These are phyloP conservation scores for Zanthoxylum bungeanum DNA, from an alignment of 345 rosid genomes.

Conservation along the genomic window DNA sequence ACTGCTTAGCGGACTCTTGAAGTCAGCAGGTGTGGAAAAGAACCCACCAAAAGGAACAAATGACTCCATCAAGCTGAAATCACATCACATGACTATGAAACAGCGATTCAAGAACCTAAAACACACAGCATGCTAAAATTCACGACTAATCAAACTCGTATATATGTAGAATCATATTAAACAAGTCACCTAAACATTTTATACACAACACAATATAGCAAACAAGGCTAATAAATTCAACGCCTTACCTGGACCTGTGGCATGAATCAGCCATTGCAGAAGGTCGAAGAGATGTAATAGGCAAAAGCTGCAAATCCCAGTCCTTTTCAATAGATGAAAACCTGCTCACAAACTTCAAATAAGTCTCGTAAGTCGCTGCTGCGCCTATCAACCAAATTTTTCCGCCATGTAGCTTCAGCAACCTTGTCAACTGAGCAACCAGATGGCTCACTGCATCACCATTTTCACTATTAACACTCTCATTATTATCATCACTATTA, in stretches of 20 bases:
- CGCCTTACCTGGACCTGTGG: conserved; percentile 66
- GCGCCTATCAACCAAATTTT: conserved; percentile 71
- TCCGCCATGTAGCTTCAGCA: conserved; percentile 38
- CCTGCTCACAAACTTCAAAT: conserved; percentile 44
- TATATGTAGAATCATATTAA: neutral
- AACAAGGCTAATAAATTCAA: neutral
- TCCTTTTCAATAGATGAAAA: conserved; percentile 63
- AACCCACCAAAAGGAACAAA: conserved; percentile 93
- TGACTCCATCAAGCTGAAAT: conserved; percentile 86
- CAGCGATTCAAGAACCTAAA: conserved; percentile 3
- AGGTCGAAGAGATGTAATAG: conserved; percentile 50
- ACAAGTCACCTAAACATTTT: neutral
- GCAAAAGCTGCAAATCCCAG: conserved; percentile 82
- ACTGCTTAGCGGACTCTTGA: conserved; percentile 38
- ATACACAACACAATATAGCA: neutral
- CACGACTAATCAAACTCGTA: neutral
- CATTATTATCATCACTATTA: neutral
- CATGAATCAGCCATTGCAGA: conserved; percentile 43
- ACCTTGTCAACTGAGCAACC: conserved; percentile 44
- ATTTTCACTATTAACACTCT: conserved; percentile 13
- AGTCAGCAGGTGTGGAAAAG: conserved; percentile 63
- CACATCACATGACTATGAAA: neutral
- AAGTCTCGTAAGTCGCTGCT: conserved; percentile 52
- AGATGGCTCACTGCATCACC: conserved; percentile 32
- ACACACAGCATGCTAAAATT: neutral